Evolutionary conservation across 192 early-diverging fungal genomes (phyloP), one percentile per base, ranked within the genome.

Genomic region (Dimargaris cristalligena): DNA sequence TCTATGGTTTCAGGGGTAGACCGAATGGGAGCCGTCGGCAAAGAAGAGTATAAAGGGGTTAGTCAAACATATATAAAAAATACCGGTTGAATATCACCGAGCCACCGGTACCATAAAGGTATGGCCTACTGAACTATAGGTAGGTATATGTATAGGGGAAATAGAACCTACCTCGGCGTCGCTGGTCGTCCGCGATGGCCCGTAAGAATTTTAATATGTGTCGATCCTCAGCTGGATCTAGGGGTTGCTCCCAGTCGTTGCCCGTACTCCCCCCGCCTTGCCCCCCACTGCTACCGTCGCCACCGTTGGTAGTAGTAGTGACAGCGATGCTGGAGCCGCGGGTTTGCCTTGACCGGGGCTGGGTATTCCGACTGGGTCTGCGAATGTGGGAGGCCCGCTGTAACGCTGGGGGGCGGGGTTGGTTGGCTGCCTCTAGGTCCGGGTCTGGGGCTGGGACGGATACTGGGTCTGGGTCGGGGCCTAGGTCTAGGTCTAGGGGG

Each of bases 21-120:
- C n/a, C n/a, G n/a, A n/a, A n/a, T n/a, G n/a, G n/a, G n/a, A n/a
- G n/a, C n/a, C n/a, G n/a, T n/a, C n/a, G n/a, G n/a, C n/a, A n/a
- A n/a, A n/a, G 78, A 65, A 65, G 34, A 18, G 80, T 73, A 11
- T 89, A 77, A 63, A 92, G 87, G 63, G 92, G 87, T 59, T 94
- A 88, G 0, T 90, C 80, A 45, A 95, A 89, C 3, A 88, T 77
- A 61, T 87, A 82, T 16, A 97, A 66, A 9, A 97, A 65, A 14
- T 80, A 71, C 61, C 95, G 67, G 9, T 69, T 71, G 2, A 31
- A 6, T 18, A 20, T 41, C 38, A 10, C 38, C 38, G 16, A 41
- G 38, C n/a, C n/a, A n/a, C n/a, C n/a, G 38, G 38, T 41, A 41
- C 16, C 38, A 16, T 41, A 6, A 6, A 41, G 38, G 6, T 16